These are phyloP conservation scores for Piloderma croceum DNA, from an alignment of 768 basidiomycete species.

Conservation along the genomic window DNA sequence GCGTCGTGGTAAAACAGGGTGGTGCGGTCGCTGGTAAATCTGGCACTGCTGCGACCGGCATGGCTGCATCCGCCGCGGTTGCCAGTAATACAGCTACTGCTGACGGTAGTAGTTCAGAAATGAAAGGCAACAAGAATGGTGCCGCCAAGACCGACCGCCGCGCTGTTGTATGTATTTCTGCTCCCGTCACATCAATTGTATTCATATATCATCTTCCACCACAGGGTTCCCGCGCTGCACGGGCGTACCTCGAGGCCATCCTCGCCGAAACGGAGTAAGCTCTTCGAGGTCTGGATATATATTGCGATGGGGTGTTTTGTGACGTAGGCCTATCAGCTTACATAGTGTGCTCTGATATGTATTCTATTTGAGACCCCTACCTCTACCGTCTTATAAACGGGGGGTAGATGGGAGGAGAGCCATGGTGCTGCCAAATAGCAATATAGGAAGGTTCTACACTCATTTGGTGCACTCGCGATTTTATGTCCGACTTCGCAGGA, in stretches of 20 bases:
- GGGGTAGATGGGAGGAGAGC: too few species aligned
- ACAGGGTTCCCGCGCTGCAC: conserved; percentile 37
- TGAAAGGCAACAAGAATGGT: conserved; percentile 13
- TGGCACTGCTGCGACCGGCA: conserved; percentile 4
- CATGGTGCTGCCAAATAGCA: too few species aligned
- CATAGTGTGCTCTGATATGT: too few species aligned
- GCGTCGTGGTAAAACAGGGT: conserved; percentile 39
- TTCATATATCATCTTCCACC: conserved; percentile 1
- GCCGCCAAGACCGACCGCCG: conserved; percentile 7
- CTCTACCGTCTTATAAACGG: too few species aligned
- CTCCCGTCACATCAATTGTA: not conserved
- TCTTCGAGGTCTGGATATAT: too few species aligned
- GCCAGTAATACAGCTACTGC: conserved; percentile 11
- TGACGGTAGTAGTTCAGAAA: conserved; percentile 5
- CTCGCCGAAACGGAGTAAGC: too few species aligned
- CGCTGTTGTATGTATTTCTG: conserved; percentile 15
- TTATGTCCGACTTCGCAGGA: too few species aligned
- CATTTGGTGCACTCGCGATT: too few species aligned
- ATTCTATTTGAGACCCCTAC: too few species aligned
- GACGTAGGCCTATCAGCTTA: too few species aligned
- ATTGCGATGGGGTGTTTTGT: too few species aligned
- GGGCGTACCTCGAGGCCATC: conserved; percentile 30
- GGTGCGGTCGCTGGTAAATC: conserved; percentile 2
- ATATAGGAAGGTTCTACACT: too few species aligned
- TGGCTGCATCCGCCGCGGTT: conserved; percentile 5